Base-by-base conservation (phyloP, 768 basidiomycete species). In the Leucosporidium yakuticum region DNA sequence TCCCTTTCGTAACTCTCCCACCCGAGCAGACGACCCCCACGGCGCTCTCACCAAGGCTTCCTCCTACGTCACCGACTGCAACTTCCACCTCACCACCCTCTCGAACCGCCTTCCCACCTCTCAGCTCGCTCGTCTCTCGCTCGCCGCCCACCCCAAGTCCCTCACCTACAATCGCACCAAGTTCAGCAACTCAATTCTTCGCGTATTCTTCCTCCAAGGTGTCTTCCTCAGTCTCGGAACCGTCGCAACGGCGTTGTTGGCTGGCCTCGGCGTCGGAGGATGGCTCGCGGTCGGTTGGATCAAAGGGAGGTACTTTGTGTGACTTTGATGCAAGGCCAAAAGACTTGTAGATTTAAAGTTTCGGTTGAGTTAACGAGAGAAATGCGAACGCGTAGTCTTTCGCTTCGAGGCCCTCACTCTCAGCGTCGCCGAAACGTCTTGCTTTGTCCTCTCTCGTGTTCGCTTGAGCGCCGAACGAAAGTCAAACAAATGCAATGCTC, bases 141-240 rank as follows among this genome's bases (percentile, higher is more conserved):
- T 62, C 32, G 50, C 53, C 34, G 50, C 61, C 21, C 61, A 34
- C 11, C 53, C 53, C 61, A 62, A 31, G 3, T 36, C 61, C 5
- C 49, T 62, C 49, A 21, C 6, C n/a, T 36, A n/a, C 21, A 62
- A 8, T 31, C 61, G 61, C 61, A 20, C 31, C 12, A 23, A 51
- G 32, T 32, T 32, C 50, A 11, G 36, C 7, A n/a, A 53, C 50
- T n/a, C 50, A 21, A 39, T 62, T n/a, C 49, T 32, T 23, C 49
- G 61, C 2, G 61, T 62, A 14, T 62, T 62, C 50, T 62, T 62
- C 61, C 50, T 62, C 20, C 61, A 62, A 17, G 61, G 61, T 14
- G 49, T 62, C 14, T 51, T 62, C 50, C 5, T 62, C 49, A 53
- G 32, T 6, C 20, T 62, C 23, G 61, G 61, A 19, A 39, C 61